Conservation (phyloP, 352 stramenopile species). For the Elongisporangium senticosum region DNA sequence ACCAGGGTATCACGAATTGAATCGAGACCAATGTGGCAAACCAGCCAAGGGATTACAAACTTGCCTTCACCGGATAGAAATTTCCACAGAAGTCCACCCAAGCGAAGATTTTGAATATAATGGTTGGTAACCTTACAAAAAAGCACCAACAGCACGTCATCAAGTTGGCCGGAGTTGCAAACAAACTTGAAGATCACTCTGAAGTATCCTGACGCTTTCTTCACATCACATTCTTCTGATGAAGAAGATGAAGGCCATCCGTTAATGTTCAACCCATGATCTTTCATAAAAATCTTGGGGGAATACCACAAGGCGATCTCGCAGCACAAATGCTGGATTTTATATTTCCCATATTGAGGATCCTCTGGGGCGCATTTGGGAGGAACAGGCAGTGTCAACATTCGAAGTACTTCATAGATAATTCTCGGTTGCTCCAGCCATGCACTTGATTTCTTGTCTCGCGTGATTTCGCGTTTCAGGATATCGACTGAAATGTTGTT, state of each 20-base stretch:
- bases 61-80: conserved; percentile 68
- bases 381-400: conserved; percentile 44
- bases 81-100: conserved; percentile 57
- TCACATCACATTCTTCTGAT: conserved; percentile 44
- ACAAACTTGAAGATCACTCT: conserved; percentile 85
- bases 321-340: conserved; percentile 80
- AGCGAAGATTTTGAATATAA: conserved; percentile 65
- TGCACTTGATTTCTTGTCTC: conserved; percentile 55
- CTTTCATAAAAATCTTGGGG: conserved; percentile 68
- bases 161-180: conserved; percentile 51
- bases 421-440: conserved; percentile 78
- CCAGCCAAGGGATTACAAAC: conserved; percentile 68
- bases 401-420: conserved; percentile 77
- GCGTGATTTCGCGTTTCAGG: conserved; percentile 71
- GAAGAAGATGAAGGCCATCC: conserved; percentile 8
- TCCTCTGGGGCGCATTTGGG: conserved; percentile 37
- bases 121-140: conserved; percentile 87
- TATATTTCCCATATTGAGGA: conserved; percentile 76
- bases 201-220: conserved; percentile 52
- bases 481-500: conserved; percentile 70
- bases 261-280: conserved; percentile 13
- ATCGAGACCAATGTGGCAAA: conserved; percentile 79
- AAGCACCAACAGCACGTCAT: conserved; percentile 74
- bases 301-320: conserved; percentile 75
- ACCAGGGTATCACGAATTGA: conserved; percentile 81